Evolutionary conservation across 1,284 basidiomycete genomes (phyloP), one percentile per base, ranked within the genome.

Genomic region (Lentinus polychrous): DNA sequence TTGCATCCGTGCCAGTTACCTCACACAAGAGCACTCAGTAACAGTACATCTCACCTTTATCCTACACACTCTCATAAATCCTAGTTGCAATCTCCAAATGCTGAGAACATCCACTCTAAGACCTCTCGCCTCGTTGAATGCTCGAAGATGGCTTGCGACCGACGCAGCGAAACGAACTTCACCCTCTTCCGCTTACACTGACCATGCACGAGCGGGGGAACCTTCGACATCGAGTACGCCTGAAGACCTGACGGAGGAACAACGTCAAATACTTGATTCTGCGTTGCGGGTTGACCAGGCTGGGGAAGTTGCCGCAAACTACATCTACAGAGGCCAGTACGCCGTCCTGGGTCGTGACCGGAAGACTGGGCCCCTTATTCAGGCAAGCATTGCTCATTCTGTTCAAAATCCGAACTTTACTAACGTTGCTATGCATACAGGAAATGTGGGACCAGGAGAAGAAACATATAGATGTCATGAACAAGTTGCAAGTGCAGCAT

Each of bases 401-500:
- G 10, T 27, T 5, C 27, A 27, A 27, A 33, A 3, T 18, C 4
- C n/a, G 15, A 17, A n/a, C 8, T 17, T 4, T 14, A 11, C 11
- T 27, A 5, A 33, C 20, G 7, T 8, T n/a, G 11, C 10, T n/a
- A 23, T 27, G 11, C 31, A 10, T 27, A 6, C 52, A 95, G 89
- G 84, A 89, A 54, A 98, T 98, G 94, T 97, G 93, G 93, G 82
- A 91, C 43, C 93, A 92, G 61, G 94, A 98, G 69, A 91, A 90
- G 69, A 92, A 92, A 66, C 94, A 98, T 66, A 73, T 97, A 11
- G 64, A 72, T 0, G 90, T 94, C 24, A 91, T 95, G 80, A 79
- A 93, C 57, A 85, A 82, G 55, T 68, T 98, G 24, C 84, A 91
- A 53, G 62, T 77, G 2, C 93, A 98, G 63, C 92, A 97, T 63